Conservation (phyloP, 2,329 filamentous ascomycete genomes). For the Ceratocystis destructans region DNA sequence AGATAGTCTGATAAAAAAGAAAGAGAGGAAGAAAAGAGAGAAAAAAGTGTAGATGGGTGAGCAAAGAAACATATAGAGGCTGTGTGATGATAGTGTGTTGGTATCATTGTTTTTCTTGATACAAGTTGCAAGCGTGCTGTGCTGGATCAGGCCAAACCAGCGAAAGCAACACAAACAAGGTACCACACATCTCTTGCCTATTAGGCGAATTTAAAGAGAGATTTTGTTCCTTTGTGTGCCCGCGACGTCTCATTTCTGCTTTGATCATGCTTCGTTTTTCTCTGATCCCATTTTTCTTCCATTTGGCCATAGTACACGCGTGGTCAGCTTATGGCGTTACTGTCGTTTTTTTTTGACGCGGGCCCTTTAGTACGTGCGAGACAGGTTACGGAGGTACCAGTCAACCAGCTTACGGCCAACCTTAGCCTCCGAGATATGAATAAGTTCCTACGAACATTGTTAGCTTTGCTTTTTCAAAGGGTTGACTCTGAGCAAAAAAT, state of each 20-base stretch:
- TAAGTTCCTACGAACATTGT: slow-evolving; percentile 54
- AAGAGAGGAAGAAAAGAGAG: slow-evolving; percentile 1
- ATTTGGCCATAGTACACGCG: slow-evolving; percentile 1
- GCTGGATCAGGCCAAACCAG: neutral
- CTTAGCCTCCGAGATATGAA: slow-evolving; percentile 98
- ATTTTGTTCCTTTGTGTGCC: slow-evolving; percentile 7
- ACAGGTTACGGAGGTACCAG: slow-evolving; percentile 96
- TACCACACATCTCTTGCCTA: neutral
- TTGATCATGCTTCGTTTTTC: slow-evolving; percentile 15
- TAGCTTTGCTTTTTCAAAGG: slow-evolving; percentile 7
- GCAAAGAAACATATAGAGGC: slow-evolving; percentile 8
- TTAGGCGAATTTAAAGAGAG: neutral
- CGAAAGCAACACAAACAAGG: neutral
- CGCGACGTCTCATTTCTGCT: slow-evolving; percentile 20
- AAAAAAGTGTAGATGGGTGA: neutral
- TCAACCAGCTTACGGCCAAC: slow-evolving; percentile 93
- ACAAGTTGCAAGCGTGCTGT: neutral
- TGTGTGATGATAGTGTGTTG: neutral
- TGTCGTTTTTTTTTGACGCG: neutral
- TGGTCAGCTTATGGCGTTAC: neutral
- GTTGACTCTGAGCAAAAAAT: neutral
- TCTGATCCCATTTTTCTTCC: slow-evolving; percentile 21
- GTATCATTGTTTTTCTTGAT: neutral
- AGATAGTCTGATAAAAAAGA: neutral
- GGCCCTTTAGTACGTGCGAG: slow-evolving; percentile 67